Conservation (phyloP, 2,329 filamentous ascomycete genomes). For the Cephalotrichum gorgonifer region DNA sequence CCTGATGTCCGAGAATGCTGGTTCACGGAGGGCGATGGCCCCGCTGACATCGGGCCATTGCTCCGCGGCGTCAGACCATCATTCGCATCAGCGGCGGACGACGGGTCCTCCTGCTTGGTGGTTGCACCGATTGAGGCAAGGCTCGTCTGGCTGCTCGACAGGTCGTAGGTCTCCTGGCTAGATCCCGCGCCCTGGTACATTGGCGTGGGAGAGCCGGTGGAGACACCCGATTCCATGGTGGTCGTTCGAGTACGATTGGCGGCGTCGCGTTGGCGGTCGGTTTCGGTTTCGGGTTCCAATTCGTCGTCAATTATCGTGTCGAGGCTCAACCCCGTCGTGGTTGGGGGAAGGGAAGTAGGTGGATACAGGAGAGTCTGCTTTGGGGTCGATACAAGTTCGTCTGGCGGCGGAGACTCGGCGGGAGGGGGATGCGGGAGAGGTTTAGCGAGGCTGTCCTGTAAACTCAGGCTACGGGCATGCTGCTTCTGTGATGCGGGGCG, state of each 20-base stretch:
- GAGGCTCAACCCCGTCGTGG: slow-evolving; percentile 17
- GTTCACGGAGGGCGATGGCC: slow-evolving; percentile 42
- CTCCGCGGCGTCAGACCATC: slow-evolving; percentile 41
- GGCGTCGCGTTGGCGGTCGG: slow-evolving; percentile 1
- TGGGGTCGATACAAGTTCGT: background rate
- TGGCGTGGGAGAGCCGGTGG: slow-evolving; percentile 16
- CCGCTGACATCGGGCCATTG: slow-evolving; percentile 40
- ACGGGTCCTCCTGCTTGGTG: slow-evolving; percentile 31
- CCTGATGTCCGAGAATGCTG: slow-evolving; percentile 18
- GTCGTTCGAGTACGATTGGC: slow-evolving; percentile 29
- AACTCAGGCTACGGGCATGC: slow-evolving; percentile 31
- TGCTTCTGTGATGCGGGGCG: background rate
- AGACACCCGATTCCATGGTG: slow-evolving; percentile 35
- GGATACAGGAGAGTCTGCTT: background rate
- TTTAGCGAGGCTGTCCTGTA: slow-evolving; percentile 46
- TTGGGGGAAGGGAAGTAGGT: background rate
- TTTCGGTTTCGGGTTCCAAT: background rate
- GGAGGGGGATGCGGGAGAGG: slow-evolving; percentile 43
- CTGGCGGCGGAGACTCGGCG: background rate
- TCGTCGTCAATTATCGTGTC: slow-evolving; percentile 11
- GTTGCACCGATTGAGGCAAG: slow-evolving; percentile 21
- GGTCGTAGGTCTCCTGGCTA: slow-evolving; percentile 22
- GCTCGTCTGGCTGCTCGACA: slow-evolving; percentile 36
- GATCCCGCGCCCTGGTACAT: slow-evolving; percentile 25
- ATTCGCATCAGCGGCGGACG: slow-evolving; percentile 20